Base-by-base conservation (phyloP, 192 early-diverging fungal species). In the Backusella morwellensis region DNA sequence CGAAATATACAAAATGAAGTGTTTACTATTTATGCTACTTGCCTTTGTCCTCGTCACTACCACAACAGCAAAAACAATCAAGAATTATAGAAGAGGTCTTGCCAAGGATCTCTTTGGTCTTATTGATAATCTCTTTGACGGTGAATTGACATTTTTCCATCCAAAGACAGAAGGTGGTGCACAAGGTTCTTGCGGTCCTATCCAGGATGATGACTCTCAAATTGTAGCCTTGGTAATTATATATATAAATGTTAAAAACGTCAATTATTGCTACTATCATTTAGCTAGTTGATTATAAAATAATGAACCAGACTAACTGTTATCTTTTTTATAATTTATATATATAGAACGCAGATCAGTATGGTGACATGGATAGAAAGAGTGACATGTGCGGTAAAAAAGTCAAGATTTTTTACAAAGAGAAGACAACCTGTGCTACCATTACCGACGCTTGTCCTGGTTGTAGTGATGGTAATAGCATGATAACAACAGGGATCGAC, bases 381-480 rank as follows among this genome's bases (percentile, higher is more conserved):
- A 81, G 81, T 68, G 70, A 73, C 14, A 79, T 72, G 54, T 84
- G 85, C 66, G 81, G 81, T 34, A 74, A 75, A 35, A 70, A 68
- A 17, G 81, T 86, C 54, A 67, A 77, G 66, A 79, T 86, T 70
- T 23, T 23, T 2, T 77, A 68, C 56, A 75, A 80, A 4, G 79
- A 78, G 19, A 84, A 83, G 70, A 76, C 77, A 23, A 79, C 81
- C 47, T 63, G 72, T 21, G 83, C 83, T 40, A 78, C 79, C 14
- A 80, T 84, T 34, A 83, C 81, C 1, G 85, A 86, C 40, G 84
- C 85, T 17, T 86, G 85, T 76, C 85, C 85, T 68, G 82, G 44
- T 63, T 86, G 85, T 70, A 42, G 26, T 1, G 29, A 78, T 35
- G 78, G 80, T 15, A 71, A 71, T 3, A 35, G 3, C 35, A 69